Base-by-base conservation (phyloP, 164 flowering plant genomes). In the Berberis thunbergii region DNA sequence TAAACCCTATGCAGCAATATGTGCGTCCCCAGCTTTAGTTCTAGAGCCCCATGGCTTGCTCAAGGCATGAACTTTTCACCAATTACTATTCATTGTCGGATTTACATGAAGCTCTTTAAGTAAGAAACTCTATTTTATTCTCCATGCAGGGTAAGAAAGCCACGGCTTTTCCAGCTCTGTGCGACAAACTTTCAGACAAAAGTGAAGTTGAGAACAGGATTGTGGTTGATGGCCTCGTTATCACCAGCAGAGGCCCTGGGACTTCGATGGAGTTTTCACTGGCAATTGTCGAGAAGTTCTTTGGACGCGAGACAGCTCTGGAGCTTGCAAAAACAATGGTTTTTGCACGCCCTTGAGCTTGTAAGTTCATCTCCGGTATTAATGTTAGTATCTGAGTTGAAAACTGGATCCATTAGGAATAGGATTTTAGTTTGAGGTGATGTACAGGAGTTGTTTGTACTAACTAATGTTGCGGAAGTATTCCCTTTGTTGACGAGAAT, bases 161-260 rank as follows among this genome's bases (percentile, higher is more conserved):
- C 7, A 93, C 98, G 45, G 90, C 89, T 26, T 88, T 74, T 72
- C 98, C 98, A 11, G 81, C 91, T 52, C 7, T 93, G 86, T 83
- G 96, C 75, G 65, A 74, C 72, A 88, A 90, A 73, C 79, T 93
- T 40, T 83, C 91, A 0, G 96, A 90, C 76, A 73, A 67, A 63
- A 90, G 89, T 61, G 81, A 77, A 67, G 75, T 65, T 50, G 88
- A 86, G 60, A 82, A 79, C 72, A 77, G 97, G 67, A 86, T 88
- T 64, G 86, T 93, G 58, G 83, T 88, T 38, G 97, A 93, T 75
- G 95, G 96, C 41, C 84, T 87, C 70, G 85, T 93, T 44, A 78
- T 93, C 48, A 90, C 96, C 45, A 90, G 97, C 74, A 75, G 90
- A 75, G 96, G 96, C 11, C 97, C 98, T 1, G 98, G 94, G 56